These are phyloP conservation scores for Apiospora aurea DNA, from an alignment of 2,329 filamentous ascomycete species.

Conservation along the genomic window DNA sequence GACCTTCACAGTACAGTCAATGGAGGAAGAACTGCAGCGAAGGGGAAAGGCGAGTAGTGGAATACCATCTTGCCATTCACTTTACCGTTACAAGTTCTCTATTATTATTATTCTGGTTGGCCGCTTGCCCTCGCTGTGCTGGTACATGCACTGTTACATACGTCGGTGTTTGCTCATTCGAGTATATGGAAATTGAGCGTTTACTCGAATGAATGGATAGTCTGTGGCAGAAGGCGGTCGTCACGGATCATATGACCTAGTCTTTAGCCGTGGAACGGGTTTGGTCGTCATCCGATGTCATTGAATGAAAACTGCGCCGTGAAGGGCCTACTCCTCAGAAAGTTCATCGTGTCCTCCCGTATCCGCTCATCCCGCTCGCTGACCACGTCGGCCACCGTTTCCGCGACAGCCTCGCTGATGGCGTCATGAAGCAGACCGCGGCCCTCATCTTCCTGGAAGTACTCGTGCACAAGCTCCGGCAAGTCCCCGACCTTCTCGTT, in stretches of 20 bases:
- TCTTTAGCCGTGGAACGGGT: neutral
- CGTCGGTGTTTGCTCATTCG: no score
- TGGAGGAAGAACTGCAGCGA: no score
- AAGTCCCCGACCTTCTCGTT: slow-evolving; percentile 22
- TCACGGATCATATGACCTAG: neutral
- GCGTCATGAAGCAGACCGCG: slow-evolving; percentile 4
- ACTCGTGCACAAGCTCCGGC: slow-evolving; percentile 19
- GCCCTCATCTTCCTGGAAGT: slow-evolving; percentile 21
- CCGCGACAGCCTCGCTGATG: slow-evolving; percentile 9
- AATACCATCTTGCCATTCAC: no score
- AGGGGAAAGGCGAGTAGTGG: no score
- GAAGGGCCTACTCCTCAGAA: slow-evolving; percentile 19
- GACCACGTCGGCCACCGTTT: neutral
- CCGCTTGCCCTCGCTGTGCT: no score
- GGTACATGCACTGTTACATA: no score
- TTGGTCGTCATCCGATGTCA: slow-evolving; percentile 9
- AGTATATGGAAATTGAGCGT: no score
- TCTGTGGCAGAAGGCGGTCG: neutral
- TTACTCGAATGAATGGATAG: neutral
- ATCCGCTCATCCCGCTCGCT: slow-evolving; percentile 21
- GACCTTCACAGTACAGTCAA: no score
- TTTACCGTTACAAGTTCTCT: no score
- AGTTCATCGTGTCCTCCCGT: slow-evolving; percentile 20
- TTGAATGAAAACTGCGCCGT: slow-evolving; percentile 17
- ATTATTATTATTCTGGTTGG: no score